Evolutionary conservation across 2,329 filamentous ascomycete species (phyloP).

Genomic region (Zarea fungicola): DNA sequence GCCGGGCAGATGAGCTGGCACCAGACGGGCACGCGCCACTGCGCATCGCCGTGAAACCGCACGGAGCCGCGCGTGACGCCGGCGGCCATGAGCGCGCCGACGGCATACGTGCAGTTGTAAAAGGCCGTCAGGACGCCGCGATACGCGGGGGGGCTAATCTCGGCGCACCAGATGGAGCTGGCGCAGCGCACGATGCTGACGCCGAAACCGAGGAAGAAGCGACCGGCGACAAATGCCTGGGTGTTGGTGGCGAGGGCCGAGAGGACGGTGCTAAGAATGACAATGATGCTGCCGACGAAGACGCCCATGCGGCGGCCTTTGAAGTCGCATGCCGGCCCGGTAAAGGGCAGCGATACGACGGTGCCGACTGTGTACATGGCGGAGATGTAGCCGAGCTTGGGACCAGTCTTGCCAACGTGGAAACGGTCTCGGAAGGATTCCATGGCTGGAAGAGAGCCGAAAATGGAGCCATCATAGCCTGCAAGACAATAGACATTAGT

Average conservation of each 20-base stretch:
- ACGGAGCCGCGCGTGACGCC: slow-evolving; percentile 38
- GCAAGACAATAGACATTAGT: background rate
- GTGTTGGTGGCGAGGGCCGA: slow-evolving; percentile 35
- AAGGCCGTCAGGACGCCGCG: slow-evolving; percentile 33
- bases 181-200: slow-evolving; percentile 26
- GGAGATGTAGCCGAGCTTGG: slow-evolving; percentile 11
- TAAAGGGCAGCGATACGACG: slow-evolving; percentile 19
- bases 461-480: slow-evolving; percentile 44
- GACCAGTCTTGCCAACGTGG: slow-evolving; percentile 1
- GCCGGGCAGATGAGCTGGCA: slow-evolving; percentile 23
- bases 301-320: slow-evolving; percentile 10
- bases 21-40: slow-evolving; percentile 30
- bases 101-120: slow-evolving; percentile 36
- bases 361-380: slow-evolving; percentile 12
- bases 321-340: slow-evolving; percentile 22
- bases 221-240: slow-evolving; percentile 47
- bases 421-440: slow-evolving; percentile 8
- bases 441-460: slow-evolving; percentile 39
- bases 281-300: slow-evolving; percentile 5
- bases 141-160: slow-evolving; percentile 38
- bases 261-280: slow-evolving; percentile 35
- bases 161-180: slow-evolving; percentile 37
- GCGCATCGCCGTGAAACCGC: slow-evolving; percentile 21
- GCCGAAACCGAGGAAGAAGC: slow-evolving; percentile 58
- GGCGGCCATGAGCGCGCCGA: slow-evolving; percentile 41